Conservation (phyloP, 371 early-diverging fungal genomes). For the Encephalitozoon romaleae region DNA sequence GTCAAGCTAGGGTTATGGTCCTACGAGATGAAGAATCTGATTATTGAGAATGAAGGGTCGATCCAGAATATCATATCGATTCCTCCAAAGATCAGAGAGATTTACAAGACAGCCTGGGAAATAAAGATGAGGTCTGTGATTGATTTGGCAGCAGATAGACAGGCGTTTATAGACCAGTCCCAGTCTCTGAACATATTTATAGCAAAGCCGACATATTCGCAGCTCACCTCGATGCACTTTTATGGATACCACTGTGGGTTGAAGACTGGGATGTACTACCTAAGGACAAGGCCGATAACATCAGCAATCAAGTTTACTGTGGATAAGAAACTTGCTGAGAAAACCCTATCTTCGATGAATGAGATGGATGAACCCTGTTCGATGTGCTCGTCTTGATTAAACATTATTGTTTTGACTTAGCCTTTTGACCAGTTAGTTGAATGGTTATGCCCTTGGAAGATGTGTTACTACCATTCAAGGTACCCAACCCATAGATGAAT, state of each 20-base stretch:
- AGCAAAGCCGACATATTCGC: slow-evolving; percentile 76
- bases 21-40: slow-evolving; percentile 82
- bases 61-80: slow-evolving; percentile 73
- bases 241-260: slow-evolving; percentile 94
- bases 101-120: slow-evolving; percentile 98
- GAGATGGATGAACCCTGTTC: slow-evolving; percentile 13
- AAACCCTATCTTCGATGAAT: slow-evolving; percentile 35
- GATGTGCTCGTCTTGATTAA: slow-evolving; percentile 20
- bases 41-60: slow-evolving; percentile 84
- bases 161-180: slow-evolving; percentile 92
- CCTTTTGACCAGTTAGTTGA: not conserved
- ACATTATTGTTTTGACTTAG: not conserved
- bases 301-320: slow-evolving; percentile 88
- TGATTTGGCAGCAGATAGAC: slow-evolving; percentile 75
- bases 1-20: slow-evolving; percentile 84
- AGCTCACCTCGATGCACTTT: slow-evolving; percentile 93
- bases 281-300: slow-evolving; percentile 85
- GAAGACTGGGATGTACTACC: slow-evolving; percentile 99
- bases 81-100: slow-evolving; percentile 77
- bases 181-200: slow-evolving; percentile 93
- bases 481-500: not conserved
- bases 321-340: slow-evolving; percentile 50
- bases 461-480: not conserved
- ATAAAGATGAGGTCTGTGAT: slow-evolving; percentile 72
- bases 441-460: not conserved